phyloP scores from a whole-genome alignment of 306 rosid species.

The Cicer judaicum region DNA sequence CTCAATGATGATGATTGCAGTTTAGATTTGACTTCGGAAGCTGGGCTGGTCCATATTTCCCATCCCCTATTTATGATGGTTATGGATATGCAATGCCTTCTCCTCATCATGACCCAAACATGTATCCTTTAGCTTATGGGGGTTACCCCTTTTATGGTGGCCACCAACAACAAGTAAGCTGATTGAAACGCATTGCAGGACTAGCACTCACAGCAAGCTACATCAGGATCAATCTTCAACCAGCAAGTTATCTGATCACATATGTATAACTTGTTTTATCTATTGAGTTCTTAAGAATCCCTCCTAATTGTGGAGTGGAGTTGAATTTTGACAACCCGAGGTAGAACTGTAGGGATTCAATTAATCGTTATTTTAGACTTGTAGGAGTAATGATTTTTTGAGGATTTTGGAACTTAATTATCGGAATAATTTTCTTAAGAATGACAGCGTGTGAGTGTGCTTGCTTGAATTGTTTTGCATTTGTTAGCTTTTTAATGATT shows the following conservation, averaged over 20 bases:
- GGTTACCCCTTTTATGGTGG: slow-evolving; percentile 84
- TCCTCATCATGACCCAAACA: slow-evolving; percentile 83
- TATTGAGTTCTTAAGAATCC: slow-evolving; percentile 64
- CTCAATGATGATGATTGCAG: slow-evolving; percentile 54
- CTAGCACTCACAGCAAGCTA: slow-evolving; percentile 44
- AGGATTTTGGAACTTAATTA: slow-evolving; percentile 47
- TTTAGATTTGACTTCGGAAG: slow-evolving; percentile 68
- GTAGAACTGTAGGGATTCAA: slow-evolving; percentile 67
- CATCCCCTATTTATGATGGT: slow-evolving; percentile 80
- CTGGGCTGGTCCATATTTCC: slow-evolving; percentile 83
- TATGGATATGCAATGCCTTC: slow-evolving; percentile 82
- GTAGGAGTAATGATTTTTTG: slow-evolving; percentile 53
- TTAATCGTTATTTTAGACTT: slow-evolving; percentile 60
- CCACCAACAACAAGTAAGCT: slow-evolving; percentile 97
- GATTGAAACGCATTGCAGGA: slow-evolving; percentile 51
- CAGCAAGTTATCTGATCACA: slow-evolving; percentile 44
- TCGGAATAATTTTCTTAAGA: slow-evolving; percentile 49
- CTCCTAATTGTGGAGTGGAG: slow-evolving; percentile 83
- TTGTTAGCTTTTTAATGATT: slow-evolving; percentile 27
- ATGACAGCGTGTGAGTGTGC: slow-evolving; percentile 24
- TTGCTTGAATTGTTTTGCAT: slow-evolving; percentile 39
- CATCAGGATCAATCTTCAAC: slow-evolving; percentile 43
- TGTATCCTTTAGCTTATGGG: slow-evolving; percentile 83
- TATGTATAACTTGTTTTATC: slow-evolving; percentile 57
- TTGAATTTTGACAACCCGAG: slow-evolving; percentile 77